Evolutionary conservation across 176 grass and related monocot genomes (phyloP).

Genomic region (Musa beccarii): DNA sequence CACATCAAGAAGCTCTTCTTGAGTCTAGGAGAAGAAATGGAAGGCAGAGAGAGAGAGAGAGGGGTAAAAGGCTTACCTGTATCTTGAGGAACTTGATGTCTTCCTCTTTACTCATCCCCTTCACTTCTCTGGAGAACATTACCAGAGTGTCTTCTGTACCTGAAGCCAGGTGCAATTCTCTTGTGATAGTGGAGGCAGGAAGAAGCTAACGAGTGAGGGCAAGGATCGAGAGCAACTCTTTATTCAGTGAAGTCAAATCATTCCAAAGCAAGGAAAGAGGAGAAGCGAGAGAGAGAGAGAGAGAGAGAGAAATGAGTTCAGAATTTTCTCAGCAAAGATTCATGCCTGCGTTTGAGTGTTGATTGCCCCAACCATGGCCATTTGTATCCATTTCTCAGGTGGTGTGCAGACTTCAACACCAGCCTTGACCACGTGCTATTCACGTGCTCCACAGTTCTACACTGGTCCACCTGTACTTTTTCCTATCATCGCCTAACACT

Average conservation of each 20-base stretch:
- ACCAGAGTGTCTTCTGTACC: neutral
- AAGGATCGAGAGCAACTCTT: neutral
- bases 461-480: too few relatives aligned
- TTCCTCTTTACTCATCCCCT: slow-evolving; percentile 17
- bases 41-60: neutral
- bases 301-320: neutral
- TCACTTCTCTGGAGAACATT: neutral
- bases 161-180: neutral
- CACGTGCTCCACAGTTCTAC: too few relatives aligned
- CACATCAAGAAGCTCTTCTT: neutral
- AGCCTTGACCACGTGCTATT: too few relatives aligned
- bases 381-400: too few relatives aligned
- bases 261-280: neutral
- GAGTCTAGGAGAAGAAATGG: neutral
- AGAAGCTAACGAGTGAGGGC: neutral
- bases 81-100: slow-evolving; percentile 18
- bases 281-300: neutral
- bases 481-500: too few relatives aligned
- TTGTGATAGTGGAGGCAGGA: neutral
- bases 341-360: too few relatives aligned
- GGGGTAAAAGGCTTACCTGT: neutral
- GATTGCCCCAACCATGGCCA: too few relatives aligned
- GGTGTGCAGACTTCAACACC: too few relatives aligned
- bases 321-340: too few relatives aligned
- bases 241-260: neutral